phyloP scores from a whole-genome alignment of 805 yeast species.

The Kazachstania martiniae region DNA sequence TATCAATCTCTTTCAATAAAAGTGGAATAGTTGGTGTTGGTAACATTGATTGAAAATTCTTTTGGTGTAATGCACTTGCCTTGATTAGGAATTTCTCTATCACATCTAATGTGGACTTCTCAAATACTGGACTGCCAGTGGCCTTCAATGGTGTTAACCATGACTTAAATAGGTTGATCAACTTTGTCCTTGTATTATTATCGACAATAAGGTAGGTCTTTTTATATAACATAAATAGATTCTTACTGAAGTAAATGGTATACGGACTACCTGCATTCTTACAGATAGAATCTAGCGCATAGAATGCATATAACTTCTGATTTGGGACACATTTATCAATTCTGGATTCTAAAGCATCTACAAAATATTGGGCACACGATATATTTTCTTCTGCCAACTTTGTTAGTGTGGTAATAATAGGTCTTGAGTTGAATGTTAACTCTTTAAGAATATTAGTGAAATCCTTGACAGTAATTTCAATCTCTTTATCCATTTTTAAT shows the following conservation, averaged over 20 bases:
- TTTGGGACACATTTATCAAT: conserved; percentile 69
- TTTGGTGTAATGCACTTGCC: conserved; percentile 40
- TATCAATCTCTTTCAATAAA: conserved; percentile 28
- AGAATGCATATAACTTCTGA: conserved; percentile 75
- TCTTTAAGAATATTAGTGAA: conserved; percentile 62
- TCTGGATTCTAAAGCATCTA: conserved; percentile 63
- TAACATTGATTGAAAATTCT: conserved; percentile 21
- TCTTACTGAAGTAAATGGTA: conserved; percentile 66
- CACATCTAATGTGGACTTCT: conserved; percentile 52
- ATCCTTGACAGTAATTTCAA: conserved; percentile 38
- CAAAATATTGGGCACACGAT: conserved; percentile 64
- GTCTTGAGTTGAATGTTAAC: conserved; percentile 79
- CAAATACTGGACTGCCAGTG: conserved; percentile 49
- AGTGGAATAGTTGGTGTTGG: conserved; percentile 25
- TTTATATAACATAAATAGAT: conserved; percentile 50
- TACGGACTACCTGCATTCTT: conserved; percentile 88
- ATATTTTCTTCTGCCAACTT: conserved; percentile 78
- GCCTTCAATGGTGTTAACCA: conserved; percentile 61
- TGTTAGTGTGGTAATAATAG: conserved; percentile 79
- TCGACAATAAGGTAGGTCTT: conserved; percentile 70
- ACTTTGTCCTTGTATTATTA: conserved; percentile 60
- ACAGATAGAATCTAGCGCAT: conserved; percentile 81
- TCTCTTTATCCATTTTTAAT: conserved; percentile 24
- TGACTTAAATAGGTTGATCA: conserved; percentile 71
- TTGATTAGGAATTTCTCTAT: conserved; percentile 64